Evolutionary conservation across 2,329 filamentous ascomycete species (phyloP).

Genomic region (Monilinia fructicola): DNA sequence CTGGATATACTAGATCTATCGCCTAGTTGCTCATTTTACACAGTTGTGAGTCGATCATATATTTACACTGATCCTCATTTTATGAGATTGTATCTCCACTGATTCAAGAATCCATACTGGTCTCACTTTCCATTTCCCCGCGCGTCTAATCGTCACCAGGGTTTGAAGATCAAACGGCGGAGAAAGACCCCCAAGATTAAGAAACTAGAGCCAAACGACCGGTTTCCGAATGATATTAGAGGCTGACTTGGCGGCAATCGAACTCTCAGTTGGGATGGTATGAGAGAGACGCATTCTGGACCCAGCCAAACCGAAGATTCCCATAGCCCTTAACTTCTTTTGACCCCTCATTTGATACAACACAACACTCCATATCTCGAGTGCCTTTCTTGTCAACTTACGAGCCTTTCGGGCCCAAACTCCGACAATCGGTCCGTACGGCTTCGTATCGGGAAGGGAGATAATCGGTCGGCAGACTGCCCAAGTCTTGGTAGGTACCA

Average conservation of each 20-base stretch:
- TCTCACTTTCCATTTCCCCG: not conserved
- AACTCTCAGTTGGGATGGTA: not conserved
- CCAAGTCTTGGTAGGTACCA: not conserved
- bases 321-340: not conserved
- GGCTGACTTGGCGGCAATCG: slow-evolving; percentile 12
- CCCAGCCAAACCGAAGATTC: not conserved
- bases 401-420: not conserved
- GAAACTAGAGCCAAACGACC: not conserved
- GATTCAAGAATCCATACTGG: not conserved
- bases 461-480: slow-evolving; percentile 7
- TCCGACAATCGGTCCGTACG: slow-evolving; percentile 14
- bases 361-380: not conserved
- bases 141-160: slow-evolving; percentile 4
- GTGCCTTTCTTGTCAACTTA: not conserved
- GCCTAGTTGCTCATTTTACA: slow-evolving; percentile 17
- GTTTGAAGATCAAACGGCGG: slow-evolving; percentile 18
- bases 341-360: not conserved
- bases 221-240: slow-evolving; percentile 13
- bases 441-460: slow-evolving; percentile 8
- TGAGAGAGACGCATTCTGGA: not conserved
- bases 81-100: slow-evolving; percentile 13
- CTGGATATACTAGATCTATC: slow-evolving; percentile 9
- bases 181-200: not conserved
- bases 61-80: not conserved
- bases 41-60: slow-evolving; percentile 7